Conservation (phyloP, 208 protist species). For the Acanthamoeba castellanii region DNA sequence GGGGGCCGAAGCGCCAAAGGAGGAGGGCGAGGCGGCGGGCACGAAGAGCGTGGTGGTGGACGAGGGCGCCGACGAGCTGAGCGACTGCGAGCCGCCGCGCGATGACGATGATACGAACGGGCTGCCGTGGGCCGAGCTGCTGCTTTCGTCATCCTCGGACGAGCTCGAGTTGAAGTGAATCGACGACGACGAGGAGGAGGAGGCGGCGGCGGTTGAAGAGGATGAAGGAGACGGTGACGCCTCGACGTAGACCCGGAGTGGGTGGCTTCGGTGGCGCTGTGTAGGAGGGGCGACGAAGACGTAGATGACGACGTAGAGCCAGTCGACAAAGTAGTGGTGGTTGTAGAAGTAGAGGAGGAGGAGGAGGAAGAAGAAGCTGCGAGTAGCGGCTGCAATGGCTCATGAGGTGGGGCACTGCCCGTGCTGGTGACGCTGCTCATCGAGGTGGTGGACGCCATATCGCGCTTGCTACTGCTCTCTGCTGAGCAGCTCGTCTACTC, state of each 20-base stretch:
- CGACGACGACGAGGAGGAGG: not conserved
- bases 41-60: conserved; percentile 11
- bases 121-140: not conserved
- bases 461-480: too few relatives aligned
- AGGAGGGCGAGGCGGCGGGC: conserved; percentile 18
- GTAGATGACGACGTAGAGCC: too few relatives aligned
- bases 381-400: not conserved
- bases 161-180: not conserved
- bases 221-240: too few relatives aligned
- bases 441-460: too few relatives aligned
- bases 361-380: too few relatives aligned
- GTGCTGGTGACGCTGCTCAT: not conserved
- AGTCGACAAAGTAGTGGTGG: too few relatives aligned
- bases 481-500: too few relatives aligned
- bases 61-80: not conserved
- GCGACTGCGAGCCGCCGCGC: not conserved
- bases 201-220: not conserved
- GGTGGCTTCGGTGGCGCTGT: too few relatives aligned
- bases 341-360: not conserved
- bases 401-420: not conserved
- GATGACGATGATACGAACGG: not conserved
- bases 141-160: not conserved
- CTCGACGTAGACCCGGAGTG: too few relatives aligned
- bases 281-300: too few relatives aligned
- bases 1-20: conserved; percentile 11